Evolutionary conservation across 257 asterid genomes (phyloP), one percentile per base, ranked within the genome.

Genomic region (Solanum bulbocastanum): DNA sequence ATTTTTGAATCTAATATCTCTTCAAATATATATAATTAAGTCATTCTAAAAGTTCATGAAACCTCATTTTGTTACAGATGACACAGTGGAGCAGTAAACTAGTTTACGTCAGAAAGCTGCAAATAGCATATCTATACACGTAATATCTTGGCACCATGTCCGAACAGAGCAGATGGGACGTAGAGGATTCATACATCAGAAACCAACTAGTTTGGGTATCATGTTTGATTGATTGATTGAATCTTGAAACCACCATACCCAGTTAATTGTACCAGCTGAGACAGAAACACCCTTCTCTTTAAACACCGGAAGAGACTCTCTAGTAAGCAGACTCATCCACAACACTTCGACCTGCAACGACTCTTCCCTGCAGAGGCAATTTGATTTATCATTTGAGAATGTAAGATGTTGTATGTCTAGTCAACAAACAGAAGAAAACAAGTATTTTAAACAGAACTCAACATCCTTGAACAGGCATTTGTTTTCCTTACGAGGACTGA

Each of bases 251-350:
- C 89, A 88, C 86, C 96, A 84, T 94, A 97, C 99, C 99, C 99
- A 97, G 86, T 96, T 97, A 89, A 97, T 92, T 87, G 98, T 97
- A 83, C 99, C 99, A 56, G 99, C 95, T 83, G 99, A 97, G 90
- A 97, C 97, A 75, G 93, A 88, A 86, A 90, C 89, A 65, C 96
- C 98, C 62, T 90, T 96, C 87, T 96, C 98, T 92, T 97, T 96
- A 91, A 97, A 97, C 37, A 97, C 95, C 22, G 98, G 98, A 92
- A 96, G 98, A 88, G 99, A 96, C 94, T 97, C 99, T 88, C 99
- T 98, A 40, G 99, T 96, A 87, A 97, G 98, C 99, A 96, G 99
- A 97, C 90, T 97, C 98, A 46, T 97, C 99, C 91, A 95, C 99
- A 58, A 97, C 99, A 95, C 99, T 96, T 91, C 98, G 93, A 89